Evolutionary conservation across 129 eudicot species (phyloP).

Genomic region (sunflower (Helianthus annuus)): DNA sequence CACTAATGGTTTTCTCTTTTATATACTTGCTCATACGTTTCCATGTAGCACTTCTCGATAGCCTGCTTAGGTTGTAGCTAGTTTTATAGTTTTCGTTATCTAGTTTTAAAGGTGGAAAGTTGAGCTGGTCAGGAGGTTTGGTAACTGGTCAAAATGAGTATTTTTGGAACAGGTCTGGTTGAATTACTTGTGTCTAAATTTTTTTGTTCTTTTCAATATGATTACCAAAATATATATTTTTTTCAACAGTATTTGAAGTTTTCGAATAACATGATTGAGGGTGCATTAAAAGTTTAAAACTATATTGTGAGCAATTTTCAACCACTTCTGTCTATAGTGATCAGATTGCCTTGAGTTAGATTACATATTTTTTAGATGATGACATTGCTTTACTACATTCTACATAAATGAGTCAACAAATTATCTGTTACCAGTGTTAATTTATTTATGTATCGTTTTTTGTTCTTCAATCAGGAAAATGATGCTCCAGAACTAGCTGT

Average conservation of each 20-base stretch:
- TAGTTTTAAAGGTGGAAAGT: constrained; percentile 1
- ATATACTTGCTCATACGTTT: neutral
- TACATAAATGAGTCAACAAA: neutral
- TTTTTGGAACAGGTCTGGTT: neutral
- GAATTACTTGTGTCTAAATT: neutral
- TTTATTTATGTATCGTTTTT: constrained; percentile 24
- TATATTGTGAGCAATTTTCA: neutral
- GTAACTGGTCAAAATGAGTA: neutral
- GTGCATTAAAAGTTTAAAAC: neutral
- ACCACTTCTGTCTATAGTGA: neutral
- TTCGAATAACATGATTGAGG: neutral
- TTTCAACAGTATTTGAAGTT: neutral
- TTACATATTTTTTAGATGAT: constrained; percentile 2
- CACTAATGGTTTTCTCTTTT: neutral
- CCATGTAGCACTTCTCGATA: neutral
- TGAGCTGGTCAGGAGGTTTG: constrained; percentile 2
- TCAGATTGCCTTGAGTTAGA: neutral
- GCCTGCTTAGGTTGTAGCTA: neutral
- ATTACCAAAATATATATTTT: neutral
- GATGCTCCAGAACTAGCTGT: constrained; percentile 47
- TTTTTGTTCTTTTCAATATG: neutral
- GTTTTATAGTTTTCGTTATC: constrained; percentile 4
- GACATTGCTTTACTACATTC: constrained; percentile 7
- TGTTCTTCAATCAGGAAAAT: constrained; percentile 25
- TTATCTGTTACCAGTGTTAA: constrained; percentile 11